Evolutionary conservation across 331 rosid genomes (phyloP), one percentile per base, ranked within the genome.

Genomic region (Quercus tomentella): DNA sequence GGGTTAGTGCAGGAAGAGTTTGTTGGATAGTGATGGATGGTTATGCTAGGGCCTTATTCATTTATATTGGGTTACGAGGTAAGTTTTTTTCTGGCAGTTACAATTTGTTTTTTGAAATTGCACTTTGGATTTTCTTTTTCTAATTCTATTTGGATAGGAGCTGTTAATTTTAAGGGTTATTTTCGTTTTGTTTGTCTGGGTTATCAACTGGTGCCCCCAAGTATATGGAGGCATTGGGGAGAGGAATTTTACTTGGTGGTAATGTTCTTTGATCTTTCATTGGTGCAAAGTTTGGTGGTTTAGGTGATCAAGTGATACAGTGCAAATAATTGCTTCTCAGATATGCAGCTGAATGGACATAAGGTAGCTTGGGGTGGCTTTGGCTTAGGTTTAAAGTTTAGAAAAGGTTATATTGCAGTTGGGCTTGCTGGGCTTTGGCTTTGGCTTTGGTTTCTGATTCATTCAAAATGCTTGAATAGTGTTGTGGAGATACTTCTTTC

Each of bases 401-500:
- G 16, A 67, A 18, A 35, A 30, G 25, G 23, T 15, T 60, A 23
- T 12, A 26, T 4, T 60, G 30, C 26, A 9, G 30, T 11, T 23
- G 28, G 25, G 12, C 30, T 22, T 21, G 31, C 66, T 58, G 17
- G 12, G 28, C 31, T 23, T 26, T 58, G 16, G 21, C 21, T 1
- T 51, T 28, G 14, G 54, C 54, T 49, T 49, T 49, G 54, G 54
- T 49, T 49, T 11, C 54, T 49, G 54, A 9, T 33, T 57, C 16
- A 28, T 28, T 45, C 25, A 6, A 71, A 78, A 1, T 65, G 35
- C 49, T 77, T 54, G 41, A 73, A 35, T 76, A 25, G 23, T 78
- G 79, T 68, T 74, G 3, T 28, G 57, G 52, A 76, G 51, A 26
- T 84, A 68, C 54, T 49, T 49, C 54, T 49, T 28, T 74, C 70